Conservation (phyloP, 192 early-diverging fungal genomes). For the Entrophospora sp. region DNA sequence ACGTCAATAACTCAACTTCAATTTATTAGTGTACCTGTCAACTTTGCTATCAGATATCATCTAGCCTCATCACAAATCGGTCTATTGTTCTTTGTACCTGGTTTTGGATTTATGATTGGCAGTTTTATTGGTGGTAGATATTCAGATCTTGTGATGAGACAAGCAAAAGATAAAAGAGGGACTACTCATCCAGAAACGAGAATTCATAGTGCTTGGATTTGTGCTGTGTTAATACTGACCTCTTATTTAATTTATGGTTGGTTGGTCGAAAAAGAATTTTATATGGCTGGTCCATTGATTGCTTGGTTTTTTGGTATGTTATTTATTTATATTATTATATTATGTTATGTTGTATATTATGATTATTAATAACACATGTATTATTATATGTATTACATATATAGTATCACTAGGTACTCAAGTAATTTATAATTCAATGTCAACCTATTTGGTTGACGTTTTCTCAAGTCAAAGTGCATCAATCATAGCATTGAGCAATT, state of each 20-base stretch:
- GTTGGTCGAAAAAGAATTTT: conserved; percentile 17
- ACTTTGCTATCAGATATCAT: not conserved
- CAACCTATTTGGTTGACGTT: conserved; percentile 1
- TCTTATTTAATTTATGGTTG: conserved; percentile 25
- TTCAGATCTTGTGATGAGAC: conserved; percentile 27
- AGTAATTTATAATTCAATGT: not conserved
- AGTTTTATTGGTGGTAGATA: conserved; percentile 32
- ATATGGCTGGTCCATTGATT: conserved; percentile 15
- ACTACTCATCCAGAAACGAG: conserved; percentile 22
- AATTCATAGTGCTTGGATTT: conserved; percentile 25
- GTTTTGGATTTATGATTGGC: conserved; percentile 32
- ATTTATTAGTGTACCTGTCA: not conserved
- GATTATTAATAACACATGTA: no score
- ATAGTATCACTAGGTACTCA: not conserved
- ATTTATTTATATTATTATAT: not conserved
- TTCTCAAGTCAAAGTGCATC: not conserved
- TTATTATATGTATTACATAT: no score
- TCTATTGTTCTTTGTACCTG: conserved; percentile 26
- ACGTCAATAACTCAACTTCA: not conserved
- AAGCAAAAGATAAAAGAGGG: conserved; percentile 7
- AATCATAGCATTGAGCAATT: not conserved
- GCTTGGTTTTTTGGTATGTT: conserved; percentile 20
- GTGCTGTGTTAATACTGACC: conserved; percentile 22
- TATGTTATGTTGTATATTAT: no score
- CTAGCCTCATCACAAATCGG: not conserved